Conservation (phyloP, 352 stramenopile species). For the Aphanomyces invadans region DNA sequence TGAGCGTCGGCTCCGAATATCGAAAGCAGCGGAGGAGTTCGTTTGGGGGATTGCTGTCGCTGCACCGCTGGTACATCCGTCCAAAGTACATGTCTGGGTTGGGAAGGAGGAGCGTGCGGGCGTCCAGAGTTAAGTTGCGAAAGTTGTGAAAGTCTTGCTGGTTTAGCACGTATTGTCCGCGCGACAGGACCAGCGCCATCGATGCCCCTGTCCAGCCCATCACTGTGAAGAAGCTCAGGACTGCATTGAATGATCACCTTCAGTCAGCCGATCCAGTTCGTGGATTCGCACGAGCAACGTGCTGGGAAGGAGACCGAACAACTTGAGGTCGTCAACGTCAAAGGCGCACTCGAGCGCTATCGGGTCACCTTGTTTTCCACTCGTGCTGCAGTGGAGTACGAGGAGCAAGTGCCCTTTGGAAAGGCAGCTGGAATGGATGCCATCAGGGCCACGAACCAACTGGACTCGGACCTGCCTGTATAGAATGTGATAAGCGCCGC, state of each 20-base stretch:
- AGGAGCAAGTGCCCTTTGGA: conserved; percentile 2
- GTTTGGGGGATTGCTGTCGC: background rate
- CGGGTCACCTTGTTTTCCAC: background rate
- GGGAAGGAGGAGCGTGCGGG: background rate
- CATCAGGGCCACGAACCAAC: background rate
- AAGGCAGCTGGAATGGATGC: background rate
- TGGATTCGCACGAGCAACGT: background rate
- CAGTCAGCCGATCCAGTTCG: conserved; percentile 12
- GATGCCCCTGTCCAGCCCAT: background rate
- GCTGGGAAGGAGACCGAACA: background rate
- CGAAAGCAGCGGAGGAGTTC: conserved; percentile 11
- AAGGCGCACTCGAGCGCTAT: conserved; percentile 14
- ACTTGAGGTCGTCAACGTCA: conserved; percentile 13
- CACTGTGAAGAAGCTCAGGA: background rate
- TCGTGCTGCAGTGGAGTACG: background rate
- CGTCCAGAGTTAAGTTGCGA: conserved; percentile 9
- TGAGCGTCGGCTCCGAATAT: conserved; percentile 2
- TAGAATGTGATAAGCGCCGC: background rate
- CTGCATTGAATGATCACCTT: background rate
- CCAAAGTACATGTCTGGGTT: conserved; percentile 19
- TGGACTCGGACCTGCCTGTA: background rate
- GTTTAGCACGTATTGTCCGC: conserved; percentile 6
- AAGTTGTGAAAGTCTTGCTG: conserved; percentile 7
- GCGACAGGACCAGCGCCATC: background rate
- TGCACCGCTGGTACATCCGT: conserved; percentile 17